Evolutionary conservation across 345 rosid genomes (phyloP), one percentile per base, ranked within the genome.

Genomic region (Rhizophora apiculata): DNA sequence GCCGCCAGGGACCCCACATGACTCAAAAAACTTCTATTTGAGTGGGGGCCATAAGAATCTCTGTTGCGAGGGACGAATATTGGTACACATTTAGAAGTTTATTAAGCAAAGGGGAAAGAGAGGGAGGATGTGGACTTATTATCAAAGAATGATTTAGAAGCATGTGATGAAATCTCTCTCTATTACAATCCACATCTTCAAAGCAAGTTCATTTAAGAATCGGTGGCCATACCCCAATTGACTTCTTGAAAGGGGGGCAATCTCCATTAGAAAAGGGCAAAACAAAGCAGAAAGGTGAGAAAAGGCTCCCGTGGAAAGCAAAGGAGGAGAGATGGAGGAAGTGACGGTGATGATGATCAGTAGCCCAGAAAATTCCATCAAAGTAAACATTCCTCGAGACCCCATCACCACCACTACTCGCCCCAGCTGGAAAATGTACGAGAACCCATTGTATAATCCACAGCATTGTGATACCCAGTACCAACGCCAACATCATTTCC

Each of bases 401-500:
- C 69, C 65, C 70, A 71, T 64, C 74, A 84, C 70, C 82, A 79
- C 82, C 69, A 56, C 88, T 68, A 76, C 80, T 72, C 71, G 74
- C 75, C 82, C 86, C 30, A 81, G 81, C 79, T 89, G 97, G 97
- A 89, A 85, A 78, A 84, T 86, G 70, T 89, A 92, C 78, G 81
- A 83, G 4, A 89, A 92, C 51, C 94, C 98, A 26, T 85, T 81
- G 82, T 88, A 82, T 80, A 76, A 69, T 73, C 64, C 76, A 30
- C 69, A 68, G 2, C 63, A 43, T 30, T 34, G 37, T 34, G 68
- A 48, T 30, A 60, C 27, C 9, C 67, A 75, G 10, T 64, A 72
- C 19, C 77, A 56, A 20, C 73, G 71, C 20, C 73, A 74, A 30
- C 80, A 67, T 19, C 77, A 72, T 51, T 65, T 57, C 48, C 69